These are phyloP conservation scores for Dioscorea cayenensis DNA, from an alignment of 116 monocot genomes.

Conservation along the genomic window DNA sequence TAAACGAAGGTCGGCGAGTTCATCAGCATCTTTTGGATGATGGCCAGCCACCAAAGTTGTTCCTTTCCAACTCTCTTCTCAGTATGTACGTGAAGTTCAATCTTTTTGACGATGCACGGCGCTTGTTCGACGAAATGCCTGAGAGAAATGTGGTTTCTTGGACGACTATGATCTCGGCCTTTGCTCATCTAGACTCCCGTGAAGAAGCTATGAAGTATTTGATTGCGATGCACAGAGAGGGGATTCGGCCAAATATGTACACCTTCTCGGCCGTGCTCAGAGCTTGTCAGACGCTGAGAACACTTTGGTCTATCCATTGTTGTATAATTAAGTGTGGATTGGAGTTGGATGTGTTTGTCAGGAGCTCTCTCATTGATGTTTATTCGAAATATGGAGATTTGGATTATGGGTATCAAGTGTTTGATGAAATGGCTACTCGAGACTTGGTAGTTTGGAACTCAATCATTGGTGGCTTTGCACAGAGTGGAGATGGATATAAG, in stretches of 20 bases:
- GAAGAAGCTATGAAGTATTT: conserved; percentile 35
- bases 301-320: conserved; percentile 41
- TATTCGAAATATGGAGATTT: conserved; percentile 55
- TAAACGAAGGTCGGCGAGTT: conserved; percentile 28
- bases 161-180: conserved; percentile 64
- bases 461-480: conserved; percentile 65
- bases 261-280: conserved; percentile 61
- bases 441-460: conserved; percentile 87
- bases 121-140: conserved; percentile 59
- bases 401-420: conserved; percentile 43
- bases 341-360: conserved; percentile 64
- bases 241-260: conserved; percentile 64
- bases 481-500: conserved; percentile 39
- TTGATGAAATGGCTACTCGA: conserved; percentile 46
- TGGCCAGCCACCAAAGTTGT: conserved; percentile 16
- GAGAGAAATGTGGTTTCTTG: conserved; percentile 54
- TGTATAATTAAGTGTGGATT: conserved; percentile 48
- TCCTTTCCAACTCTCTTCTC: conserved; percentile 54
- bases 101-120: conserved; percentile 47
- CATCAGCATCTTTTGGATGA: conserved; percentile 29
- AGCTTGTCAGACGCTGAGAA: conserved; percentile 22
- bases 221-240: conserved; percentile 46
- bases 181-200: conserved; percentile 8
- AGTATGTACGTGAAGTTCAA: conserved; percentile 45
- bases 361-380: conserved; percentile 67